Percentiles rank a stretch among this genome's conserved stretches.
These are phyloP conservation scores for Penstemon barbatus DNA, from an alignment of 257 asterid species.

Conservation along the genomic window DNA sequence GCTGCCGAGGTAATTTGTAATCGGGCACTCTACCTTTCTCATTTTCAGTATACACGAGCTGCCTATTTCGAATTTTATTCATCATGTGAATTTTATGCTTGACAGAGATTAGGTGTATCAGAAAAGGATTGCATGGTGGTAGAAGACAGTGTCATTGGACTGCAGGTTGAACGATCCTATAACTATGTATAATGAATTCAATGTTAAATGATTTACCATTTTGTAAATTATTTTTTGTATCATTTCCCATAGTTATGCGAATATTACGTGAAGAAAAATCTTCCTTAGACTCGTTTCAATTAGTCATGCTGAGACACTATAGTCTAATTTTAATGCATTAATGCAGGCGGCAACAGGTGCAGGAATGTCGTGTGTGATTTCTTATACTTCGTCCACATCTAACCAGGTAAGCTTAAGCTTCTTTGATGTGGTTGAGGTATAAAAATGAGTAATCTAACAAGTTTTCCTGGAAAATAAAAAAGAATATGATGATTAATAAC, in stretches of 20 bases:
- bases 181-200: neutral
- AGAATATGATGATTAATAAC: neutral
- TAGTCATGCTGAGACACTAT: too few species aligned
- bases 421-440: neutral
- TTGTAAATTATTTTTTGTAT: too few species aligned
- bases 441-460: neutral
- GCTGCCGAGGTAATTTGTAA: constrained; percentile 64
- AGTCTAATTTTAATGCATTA: constrained; percentile 2
- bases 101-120: constrained; percentile 69
- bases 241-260: too few species aligned
- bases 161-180: constrained; percentile 56
- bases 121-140: constrained; percentile 78
- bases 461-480: neutral
- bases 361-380: constrained; percentile 89
- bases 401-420: constrained; percentile 55
- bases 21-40: constrained; percentile 6
- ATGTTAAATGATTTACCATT: neutral
- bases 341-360: constrained; percentile 91
- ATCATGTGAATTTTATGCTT: constrained; percentile 15
- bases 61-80: neutral
- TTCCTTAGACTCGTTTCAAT: neutral
- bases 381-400: constrained; percentile 86
- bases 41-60: neutral
- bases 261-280: too few species aligned
- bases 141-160: constrained; percentile 95